These are phyloP conservation scores for Acacia melanoxylon DNA, from an alignment of 306 rosid genomes.

Conservation along the genomic window DNA sequence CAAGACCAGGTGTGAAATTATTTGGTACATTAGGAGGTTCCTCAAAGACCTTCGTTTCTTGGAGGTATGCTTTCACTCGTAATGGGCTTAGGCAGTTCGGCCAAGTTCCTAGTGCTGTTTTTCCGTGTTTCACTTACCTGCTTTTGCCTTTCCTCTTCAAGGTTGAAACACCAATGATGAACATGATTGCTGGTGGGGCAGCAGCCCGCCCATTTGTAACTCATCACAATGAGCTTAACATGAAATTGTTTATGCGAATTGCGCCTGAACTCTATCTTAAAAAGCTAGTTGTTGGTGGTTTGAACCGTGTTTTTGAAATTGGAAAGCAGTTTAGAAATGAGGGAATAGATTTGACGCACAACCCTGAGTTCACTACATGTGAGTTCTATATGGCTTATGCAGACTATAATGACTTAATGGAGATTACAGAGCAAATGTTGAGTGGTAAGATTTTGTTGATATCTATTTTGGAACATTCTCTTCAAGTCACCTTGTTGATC, in stretches of 20 bases:
- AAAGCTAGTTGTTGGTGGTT: conserved; percentile 90
- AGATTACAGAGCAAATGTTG: conserved; percentile 76
- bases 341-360: conserved; percentile 96
- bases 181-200: conserved; percentile 97
- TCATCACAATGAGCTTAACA: conserved; percentile 87
- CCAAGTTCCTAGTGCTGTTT: not conserved
- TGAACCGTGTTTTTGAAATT: conserved; percentile 97
- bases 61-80: conserved; percentile 68
- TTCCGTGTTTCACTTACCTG: not conserved
- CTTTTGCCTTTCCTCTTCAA: conserved; percentile 31
- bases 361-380: conserved; percentile 95
- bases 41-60: conserved; percentile 79
- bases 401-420: conserved; percentile 89
- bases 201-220: conserved; percentile 95
- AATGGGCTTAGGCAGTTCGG: not conserved
- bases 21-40: conserved; percentile 65
- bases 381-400: conserved; percentile 94
- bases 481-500: conserved; percentile 19
- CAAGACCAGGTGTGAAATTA: conserved; percentile 69
- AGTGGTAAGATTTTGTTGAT: conserved; percentile 60
- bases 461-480: not conserved
- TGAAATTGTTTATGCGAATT: conserved; percentile 83
- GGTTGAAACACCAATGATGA: conserved; percentile 99
- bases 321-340: conserved; percentile 96
- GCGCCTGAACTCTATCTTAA: conserved; percentile 96